Base-by-base conservation (phyloP, 495 filamentous ascomycete genomes). In the Podospora tetraspora region DNA sequence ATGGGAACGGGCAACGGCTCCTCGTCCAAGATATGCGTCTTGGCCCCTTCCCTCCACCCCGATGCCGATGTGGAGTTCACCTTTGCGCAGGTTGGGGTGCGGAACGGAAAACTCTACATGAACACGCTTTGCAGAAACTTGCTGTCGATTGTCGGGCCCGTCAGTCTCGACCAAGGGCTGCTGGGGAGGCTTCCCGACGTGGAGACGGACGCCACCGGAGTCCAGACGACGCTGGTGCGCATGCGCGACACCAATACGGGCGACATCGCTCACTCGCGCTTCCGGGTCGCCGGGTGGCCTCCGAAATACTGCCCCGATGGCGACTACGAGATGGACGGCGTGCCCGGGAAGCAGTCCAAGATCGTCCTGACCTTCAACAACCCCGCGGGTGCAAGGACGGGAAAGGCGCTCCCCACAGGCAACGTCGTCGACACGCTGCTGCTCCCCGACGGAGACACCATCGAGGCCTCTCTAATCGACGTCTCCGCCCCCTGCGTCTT, bases 71-170 rank as follows among this genome's bases (percentile, higher is more conserved):
- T 92, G 21, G 90, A 92, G 62, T 92, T 89, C 70, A 92, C 89
- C 0, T 92, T 92, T 68, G 85, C 88, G 3, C 86, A 88, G 25
- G 81, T 92, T 2, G 89, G 89, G 0, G 81, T 92, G 64, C 80
- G 80, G 58, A 83, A 87, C 66, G 78, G 76, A 10, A 73, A 77
- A 16, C 80, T 92, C 2, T 90, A 92, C 74, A 84, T 86, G 67
- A 86, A 85, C 1, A 85, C 1, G 86, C 88, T 91, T 72, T 92
- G 90, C 70, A 90, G 90, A 9, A 92, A 92, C 69, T 91, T 92
- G 89, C 84, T 78, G 0, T 81, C 83, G 27, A 84, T 88, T 0
- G 84, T 93, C 62, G 90, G 91, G 0, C 88, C 90, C 0, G 88
- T 84, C 69, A 86, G 87, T 1, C 79, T 88, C 22, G 86, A 92